A percentile compares a stretch with the other conserved stretches of the same genome.
phyloP scores from a whole-genome alignment of 75 land plant species.

The Selaginella tamariscina region DNA sequence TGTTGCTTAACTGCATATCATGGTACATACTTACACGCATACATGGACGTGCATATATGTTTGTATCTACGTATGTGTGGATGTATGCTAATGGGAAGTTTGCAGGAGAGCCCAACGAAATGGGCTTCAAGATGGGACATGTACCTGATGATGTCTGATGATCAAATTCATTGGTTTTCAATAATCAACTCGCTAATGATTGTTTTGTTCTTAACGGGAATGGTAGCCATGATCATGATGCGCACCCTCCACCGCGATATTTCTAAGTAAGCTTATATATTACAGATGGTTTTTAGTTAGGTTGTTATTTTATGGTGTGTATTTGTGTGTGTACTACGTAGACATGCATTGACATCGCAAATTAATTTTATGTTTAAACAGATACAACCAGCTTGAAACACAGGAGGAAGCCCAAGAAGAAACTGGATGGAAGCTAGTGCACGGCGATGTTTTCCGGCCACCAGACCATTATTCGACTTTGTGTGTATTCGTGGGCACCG shows the following conservation, averaged over 20 bases:
- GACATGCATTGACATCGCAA: too few species aligned
- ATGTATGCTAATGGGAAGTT: not conserved
- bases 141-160: conserved; percentile 25
- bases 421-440: conserved; percentile 31
- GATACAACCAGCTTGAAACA: conserved; percentile 31
- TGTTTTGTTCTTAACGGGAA: conserved; percentile 26
- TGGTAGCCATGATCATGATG: conserved; percentile 35
- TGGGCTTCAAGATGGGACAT: conserved; percentile 33
- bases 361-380: too few species aligned
- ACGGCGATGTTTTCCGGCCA: conserved; percentile 28
- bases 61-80: not conserved
- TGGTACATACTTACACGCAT: not conserved
- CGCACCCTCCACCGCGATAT: conserved; percentile 27
- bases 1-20: not conserved
- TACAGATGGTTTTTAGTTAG: too few species aligned
- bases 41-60: not conserved
- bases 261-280: too few species aligned
- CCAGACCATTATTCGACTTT: conserved; percentile 21
- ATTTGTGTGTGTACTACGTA: too few species aligned
- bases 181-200: conserved; percentile 29
- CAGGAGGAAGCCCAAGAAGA: conserved; percentile 29
- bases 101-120: conserved; percentile 25
- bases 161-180: conserved; percentile 30
- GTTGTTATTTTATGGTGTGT: too few species aligned
- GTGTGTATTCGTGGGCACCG: conserved; percentile 28